Evolutionary conservation across 805 yeast genomes (phyloP), one percentile per base, ranked within the genome.

Genomic region (Sugiyamaella marilandica): DNA sequence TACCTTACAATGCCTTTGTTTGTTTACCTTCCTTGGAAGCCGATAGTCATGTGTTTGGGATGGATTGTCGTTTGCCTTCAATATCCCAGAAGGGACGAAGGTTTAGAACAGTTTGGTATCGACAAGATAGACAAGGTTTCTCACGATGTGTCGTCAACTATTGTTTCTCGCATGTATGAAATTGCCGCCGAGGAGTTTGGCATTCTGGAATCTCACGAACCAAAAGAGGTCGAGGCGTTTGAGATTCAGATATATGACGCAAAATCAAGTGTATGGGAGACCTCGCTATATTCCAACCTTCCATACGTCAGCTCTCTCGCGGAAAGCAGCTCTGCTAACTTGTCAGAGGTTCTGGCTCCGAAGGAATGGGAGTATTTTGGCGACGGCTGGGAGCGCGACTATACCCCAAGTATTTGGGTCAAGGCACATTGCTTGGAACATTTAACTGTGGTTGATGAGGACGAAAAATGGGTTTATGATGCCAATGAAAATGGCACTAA

Each of bases 391-490:
- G 69, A 67, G 9, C 62, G 87, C 45, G 95, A 88, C 66, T 72
- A 49, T 18, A 21, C 83, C 46, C 88, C 89, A 0, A 69, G 71
- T 24, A 66, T 61, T 1, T 88, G 96, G 96, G 87, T 59, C 2
- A 16, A 21, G 11, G 14, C 8, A 2, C 83, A 7, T 67, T 68
- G 44, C 50, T 70, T 78, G 48, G 68, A 84, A 11, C 84, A 79
- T 52, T 67, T 80, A 44, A 81, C 84, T 13, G 75, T 73, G 18
- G 73, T 86, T 18, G 95, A 88, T 68, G 72, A 78, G 29, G 90
- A 82, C 52, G 86, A 85, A 39, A 88, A 88, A 66, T 88, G 96
- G 96, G 92, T 87, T 16, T 88, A 88, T 65, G 96, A 88, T 65
- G 63, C 67, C 36, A 64, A 65, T n/a, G 60, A 52, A 18, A 65